phyloP scores from a whole-genome alignment of 345 rosid species.

The Trapa bicornis region DNA sequence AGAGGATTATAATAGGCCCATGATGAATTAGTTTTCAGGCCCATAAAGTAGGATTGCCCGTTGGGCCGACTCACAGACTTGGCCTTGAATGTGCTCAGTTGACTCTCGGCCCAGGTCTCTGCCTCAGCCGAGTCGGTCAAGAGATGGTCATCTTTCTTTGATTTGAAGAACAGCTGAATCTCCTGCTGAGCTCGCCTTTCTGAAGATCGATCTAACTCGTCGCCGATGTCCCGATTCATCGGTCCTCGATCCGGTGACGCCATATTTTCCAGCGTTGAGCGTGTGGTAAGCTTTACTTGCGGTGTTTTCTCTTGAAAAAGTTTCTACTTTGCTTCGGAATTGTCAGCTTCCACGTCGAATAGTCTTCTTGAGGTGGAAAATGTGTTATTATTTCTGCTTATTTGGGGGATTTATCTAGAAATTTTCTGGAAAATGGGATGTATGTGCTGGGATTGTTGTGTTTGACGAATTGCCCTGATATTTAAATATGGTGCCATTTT shows the following conservation, averaged over 20 bases:
- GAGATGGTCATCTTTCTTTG: no score
- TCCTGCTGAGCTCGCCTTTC: neutral
- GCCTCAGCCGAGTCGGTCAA: no score
- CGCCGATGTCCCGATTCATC: slow-evolving; percentile 20
- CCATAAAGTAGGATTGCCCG: no score
- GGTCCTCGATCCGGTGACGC: slow-evolving; percentile 95
- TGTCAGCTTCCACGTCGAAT: neutral
- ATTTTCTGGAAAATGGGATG: neutral
- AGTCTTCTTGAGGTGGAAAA: neutral
- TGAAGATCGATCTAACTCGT: neutral
- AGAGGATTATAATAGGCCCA: no score
- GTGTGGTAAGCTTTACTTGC: slow-evolving; percentile 37
- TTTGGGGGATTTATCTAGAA: neutral
- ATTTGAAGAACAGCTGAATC: neutral
- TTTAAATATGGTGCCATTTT: no score
- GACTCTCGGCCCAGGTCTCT: no score
- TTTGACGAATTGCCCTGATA: no score
- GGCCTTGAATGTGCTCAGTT: no score
- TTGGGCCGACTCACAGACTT: no score
- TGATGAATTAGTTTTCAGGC: no score
- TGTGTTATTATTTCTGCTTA: neutral
- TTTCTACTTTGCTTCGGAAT: neutral
- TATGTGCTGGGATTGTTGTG: neutral
- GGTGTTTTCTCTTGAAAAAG: neutral
- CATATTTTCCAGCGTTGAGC: slow-evolving; percentile 76